Percentiles rank a stretch among this genome's conserved stretches.
These are phyloP conservation scores for Orychophragmus violaceus DNA, from an alignment of 345 rosid species.

Conservation along the genomic window DNA sequence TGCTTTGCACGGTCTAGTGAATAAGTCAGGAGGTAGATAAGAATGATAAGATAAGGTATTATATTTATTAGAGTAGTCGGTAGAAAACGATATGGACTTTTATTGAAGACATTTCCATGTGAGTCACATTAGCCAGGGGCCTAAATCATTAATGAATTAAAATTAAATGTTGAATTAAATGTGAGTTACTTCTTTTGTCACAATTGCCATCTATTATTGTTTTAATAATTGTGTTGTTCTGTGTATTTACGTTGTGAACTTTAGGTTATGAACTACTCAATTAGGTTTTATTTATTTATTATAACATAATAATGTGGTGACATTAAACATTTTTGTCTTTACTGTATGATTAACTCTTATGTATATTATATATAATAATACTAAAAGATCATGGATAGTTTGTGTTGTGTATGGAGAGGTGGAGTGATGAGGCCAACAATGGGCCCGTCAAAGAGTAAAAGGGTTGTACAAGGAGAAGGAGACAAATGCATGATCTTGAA, in stretches of 20 bases:
- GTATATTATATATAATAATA: background rate
- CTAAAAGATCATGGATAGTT: background rate
- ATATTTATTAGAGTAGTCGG: conserved; percentile 12
- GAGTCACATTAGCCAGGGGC: conserved; percentile 23
- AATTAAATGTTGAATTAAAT: conserved; percentile 5
- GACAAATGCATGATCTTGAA: conserved; percentile 22
- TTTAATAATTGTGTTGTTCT: background rate
- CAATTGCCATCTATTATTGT: background rate
- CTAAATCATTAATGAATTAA: conserved; percentile 10
- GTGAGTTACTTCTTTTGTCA: background rate
- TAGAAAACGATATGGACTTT: conserved; percentile 16
- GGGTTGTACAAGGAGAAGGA: conserved; percentile 20
- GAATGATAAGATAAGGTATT: conserved; percentile 2
- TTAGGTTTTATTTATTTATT: background rate
- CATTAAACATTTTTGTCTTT: background rate
- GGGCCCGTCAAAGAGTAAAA: conserved; percentile 19
- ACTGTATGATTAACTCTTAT: background rate
- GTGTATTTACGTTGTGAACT: background rate
- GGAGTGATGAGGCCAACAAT: background rate
- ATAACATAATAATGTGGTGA: background rate
- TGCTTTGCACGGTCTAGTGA: conserved; percentile 12
- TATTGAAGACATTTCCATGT: conserved; percentile 29
- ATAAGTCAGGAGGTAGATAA: conserved; percentile 9
- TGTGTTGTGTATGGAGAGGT: background rate
- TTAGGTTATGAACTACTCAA: background rate